These are phyloP conservation scores for Paratinospora sagittata DNA, from an alignment of 164 flowering plant genomes.

Conservation along the genomic window DNA sequence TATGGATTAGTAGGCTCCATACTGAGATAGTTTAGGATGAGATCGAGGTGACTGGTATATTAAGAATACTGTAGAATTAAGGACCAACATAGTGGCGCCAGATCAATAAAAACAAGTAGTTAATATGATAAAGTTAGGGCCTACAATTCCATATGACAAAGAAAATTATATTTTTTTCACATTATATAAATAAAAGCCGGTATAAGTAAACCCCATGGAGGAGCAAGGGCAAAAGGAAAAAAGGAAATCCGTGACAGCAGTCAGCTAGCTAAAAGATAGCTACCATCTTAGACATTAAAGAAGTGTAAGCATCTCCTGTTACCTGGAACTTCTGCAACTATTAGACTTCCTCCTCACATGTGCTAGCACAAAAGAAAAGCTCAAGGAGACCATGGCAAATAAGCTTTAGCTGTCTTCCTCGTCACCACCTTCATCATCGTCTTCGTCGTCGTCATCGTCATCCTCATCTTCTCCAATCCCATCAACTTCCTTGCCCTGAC, in stretches of 20 bases:
- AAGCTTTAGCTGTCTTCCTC: conserved; percentile 1
- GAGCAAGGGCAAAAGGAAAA: background rate
- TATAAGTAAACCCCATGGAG: background rate
- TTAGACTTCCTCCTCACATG: background rate
- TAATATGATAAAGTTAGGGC: background rate
- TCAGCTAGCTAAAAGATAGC: background rate
- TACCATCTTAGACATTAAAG: background rate
- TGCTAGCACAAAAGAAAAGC: background rate
- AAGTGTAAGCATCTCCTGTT: background rate
- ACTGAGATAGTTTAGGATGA: no score
- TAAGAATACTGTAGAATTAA: background rate
- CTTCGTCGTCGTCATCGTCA: background rate
- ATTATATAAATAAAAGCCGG: background rate
- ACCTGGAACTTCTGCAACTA: background rate
- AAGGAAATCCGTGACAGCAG: background rate
- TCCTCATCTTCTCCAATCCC: conserved; percentile 1
- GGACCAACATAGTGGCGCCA: background rate
- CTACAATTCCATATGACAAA: background rate
- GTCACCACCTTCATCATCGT: background rate
- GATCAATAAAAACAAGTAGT: background rate
- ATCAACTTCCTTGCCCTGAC: background rate
- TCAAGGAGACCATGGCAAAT: background rate
- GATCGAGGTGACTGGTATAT: background rate
- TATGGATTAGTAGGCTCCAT: no score
- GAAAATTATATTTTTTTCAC: conserved; percentile 2